These are phyloP conservation scores for Colletotrichum spinosum DNA, from an alignment of 2,329 filamentous ascomycete genomes.

Conservation along the genomic window DNA sequence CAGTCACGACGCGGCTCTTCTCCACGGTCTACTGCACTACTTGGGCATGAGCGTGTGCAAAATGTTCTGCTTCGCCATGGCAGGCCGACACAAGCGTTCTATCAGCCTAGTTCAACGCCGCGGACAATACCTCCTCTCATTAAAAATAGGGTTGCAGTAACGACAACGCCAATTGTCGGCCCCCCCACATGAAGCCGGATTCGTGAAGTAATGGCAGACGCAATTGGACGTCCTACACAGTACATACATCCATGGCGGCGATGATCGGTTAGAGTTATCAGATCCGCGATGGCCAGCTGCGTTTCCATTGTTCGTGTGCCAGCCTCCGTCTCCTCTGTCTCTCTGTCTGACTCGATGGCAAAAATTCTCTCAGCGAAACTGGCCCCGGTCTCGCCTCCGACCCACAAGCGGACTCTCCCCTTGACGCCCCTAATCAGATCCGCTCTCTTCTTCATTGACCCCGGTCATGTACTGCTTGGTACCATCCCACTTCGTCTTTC, in stretches of 20 bases:
- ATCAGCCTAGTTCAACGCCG: no score
- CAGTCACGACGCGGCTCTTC: slow-evolving; percentile 19
- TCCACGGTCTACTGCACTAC: slow-evolving; percentile 8
- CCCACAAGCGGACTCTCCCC: slow-evolving; percentile 30
- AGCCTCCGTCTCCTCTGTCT: neutral
- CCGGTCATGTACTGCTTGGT: slow-evolving; percentile 27
- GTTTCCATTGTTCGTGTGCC: slow-evolving; percentile 1
- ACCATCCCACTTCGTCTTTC: slow-evolving; percentile 9
- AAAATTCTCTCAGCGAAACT: slow-evolving; percentile 17
- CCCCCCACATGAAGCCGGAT: slow-evolving; percentile 5
- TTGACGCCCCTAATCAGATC: slow-evolving; percentile 35
- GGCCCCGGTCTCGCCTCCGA: slow-evolving; percentile 22
- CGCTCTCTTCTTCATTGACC: slow-evolving; percentile 19
- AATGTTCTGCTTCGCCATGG: neutral
- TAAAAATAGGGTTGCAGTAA: slow-evolving; percentile 1
- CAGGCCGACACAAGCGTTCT: no score
- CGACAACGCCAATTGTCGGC: neutral
- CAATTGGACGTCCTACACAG: neutral
- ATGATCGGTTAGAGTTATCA: slow-evolving; percentile 32
- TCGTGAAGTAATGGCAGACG: neutral
- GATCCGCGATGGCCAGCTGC: slow-evolving; percentile 26
- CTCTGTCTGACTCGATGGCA: neutral
- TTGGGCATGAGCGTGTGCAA: neutral
- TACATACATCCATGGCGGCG: neutral
- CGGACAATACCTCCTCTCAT: no score